Conservation (phyloP, 2,329 filamentous ascomycete genomes). For the Cryphonectria parasitica region DNA sequence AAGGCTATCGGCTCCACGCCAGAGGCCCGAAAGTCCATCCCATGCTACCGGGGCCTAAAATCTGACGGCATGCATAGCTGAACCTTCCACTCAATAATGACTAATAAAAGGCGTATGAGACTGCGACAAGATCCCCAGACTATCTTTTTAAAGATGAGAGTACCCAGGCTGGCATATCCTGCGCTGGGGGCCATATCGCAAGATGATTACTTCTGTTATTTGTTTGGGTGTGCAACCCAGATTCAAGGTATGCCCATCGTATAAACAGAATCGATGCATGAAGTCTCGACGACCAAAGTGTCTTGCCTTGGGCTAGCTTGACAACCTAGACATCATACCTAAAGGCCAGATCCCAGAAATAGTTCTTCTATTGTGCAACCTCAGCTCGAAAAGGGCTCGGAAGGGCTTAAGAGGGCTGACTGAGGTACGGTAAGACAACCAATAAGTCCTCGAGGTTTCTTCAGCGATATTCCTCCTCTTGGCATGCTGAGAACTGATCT, state of each 20-base stretch:
- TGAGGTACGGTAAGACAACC: not conserved
- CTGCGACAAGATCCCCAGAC: not conserved
- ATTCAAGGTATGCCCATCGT: not conserved
- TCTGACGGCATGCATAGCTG: constrained; percentile 3
- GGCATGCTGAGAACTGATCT: not conserved
- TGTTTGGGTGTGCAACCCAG: not conserved
- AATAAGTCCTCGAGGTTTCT: not conserved
- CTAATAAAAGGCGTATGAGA: not conserved
- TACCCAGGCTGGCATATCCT: not conserved
- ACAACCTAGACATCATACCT: not conserved
- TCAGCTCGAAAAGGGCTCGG: too few species aligned
- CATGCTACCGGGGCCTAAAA: not conserved
- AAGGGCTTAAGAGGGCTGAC: too few species aligned
- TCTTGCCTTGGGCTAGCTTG: not conserved
- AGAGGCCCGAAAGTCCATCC: not conserved
- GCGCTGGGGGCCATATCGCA: not conserved
- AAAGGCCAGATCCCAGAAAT: not conserved
- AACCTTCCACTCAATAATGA: not conserved
- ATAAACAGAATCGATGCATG: not conserved
- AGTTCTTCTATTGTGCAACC: not conserved
- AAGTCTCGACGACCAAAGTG: not conserved
- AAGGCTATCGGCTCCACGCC: not conserved
- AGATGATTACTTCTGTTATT: not conserved
- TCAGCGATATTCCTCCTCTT: not conserved
- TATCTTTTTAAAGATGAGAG: not conserved